These are phyloP conservation scores for Rhodotorula diobovata DNA, from an alignment of 768 basidiomycete genomes.

Conservation along the genomic window DNA sequence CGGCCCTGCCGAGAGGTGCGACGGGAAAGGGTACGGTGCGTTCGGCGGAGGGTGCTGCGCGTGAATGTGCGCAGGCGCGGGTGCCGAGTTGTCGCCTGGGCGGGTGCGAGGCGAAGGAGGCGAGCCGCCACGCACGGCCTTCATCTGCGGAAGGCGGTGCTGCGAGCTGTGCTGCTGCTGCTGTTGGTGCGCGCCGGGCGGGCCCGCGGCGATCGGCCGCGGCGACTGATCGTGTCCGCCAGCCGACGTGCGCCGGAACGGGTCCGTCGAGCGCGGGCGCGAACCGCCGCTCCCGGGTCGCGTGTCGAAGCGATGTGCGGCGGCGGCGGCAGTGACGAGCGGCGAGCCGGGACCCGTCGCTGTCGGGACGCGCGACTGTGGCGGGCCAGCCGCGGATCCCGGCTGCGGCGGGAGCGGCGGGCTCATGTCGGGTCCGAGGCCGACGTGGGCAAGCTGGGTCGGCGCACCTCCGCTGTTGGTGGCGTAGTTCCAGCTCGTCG, in stretches of 20 bases:
- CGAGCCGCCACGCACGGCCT: constrained; percentile 17
- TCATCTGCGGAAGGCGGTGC: constrained; percentile 26
- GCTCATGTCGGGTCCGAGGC: constrained; percentile 28
- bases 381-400: background rate
- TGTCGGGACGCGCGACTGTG: background rate
- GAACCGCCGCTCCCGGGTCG: constrained; percentile 10
- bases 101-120: constrained; percentile 26
- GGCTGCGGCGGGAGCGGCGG: constrained; percentile 8
- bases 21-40: constrained; percentile 7
- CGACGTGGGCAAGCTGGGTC: constrained; percentile 16
- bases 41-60: background rate
- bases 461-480: constrained; percentile 33
- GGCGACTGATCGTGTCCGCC: constrained; percentile 26
- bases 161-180: background rate
- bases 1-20: constrained; percentile 6
- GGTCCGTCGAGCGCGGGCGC: constrained; percentile 29
- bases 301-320: constrained; percentile 23
- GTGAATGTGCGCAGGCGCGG: background rate
- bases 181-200: background rate
- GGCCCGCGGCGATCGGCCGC: background rate
- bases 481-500: constrained; percentile 37
- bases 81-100: background rate
- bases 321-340: background rate
- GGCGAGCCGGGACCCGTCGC: constrained; percentile 15
- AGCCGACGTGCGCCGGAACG: constrained; percentile 22